phyloP scores from a whole-genome alignment of 306 rosid genomes.

The Comarum palustre region DNA sequence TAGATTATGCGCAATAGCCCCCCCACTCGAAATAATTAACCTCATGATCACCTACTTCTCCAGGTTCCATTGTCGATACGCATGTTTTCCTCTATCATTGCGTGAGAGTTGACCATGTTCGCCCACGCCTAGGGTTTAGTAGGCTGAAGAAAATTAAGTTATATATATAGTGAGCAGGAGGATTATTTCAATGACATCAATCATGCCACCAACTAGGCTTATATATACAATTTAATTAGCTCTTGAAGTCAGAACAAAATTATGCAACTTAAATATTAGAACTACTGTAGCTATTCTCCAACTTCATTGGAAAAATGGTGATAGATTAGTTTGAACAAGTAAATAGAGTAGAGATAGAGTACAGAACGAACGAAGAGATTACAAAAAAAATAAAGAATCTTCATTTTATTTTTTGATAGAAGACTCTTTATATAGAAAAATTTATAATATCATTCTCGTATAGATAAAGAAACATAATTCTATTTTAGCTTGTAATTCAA shows the following conservation, averaged over 20 bases:
- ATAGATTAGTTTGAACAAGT: too few species aligned
- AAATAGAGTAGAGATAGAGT: too few species aligned
- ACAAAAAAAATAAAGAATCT: too few species aligned
- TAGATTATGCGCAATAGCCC: conserved; percentile 1
- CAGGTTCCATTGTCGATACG: conserved; percentile 7
- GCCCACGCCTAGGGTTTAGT: conserved; percentile 7
- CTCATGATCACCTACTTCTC: conserved; percentile 1
- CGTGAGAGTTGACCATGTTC: conserved; percentile 15
- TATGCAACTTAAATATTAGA: conserved; percentile 16
- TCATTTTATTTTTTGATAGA: too few species aligned
- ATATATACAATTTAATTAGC: background rate
- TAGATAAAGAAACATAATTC: too few species aligned
- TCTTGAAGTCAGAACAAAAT: conserved; percentile 15
- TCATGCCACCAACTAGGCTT: conserved; percentile 17
- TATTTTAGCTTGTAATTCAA: too few species aligned
- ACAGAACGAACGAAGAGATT: too few species aligned
- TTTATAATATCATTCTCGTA: too few species aligned
- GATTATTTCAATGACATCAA: conserved; percentile 13
- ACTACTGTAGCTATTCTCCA: background rate
- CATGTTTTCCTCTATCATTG: conserved; percentile 3
- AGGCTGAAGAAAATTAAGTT: background rate
- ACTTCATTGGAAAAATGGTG: background rate
- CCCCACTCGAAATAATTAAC: background rate
- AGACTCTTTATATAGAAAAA: too few species aligned
- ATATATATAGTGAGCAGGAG: too few species aligned